Evolutionary conservation across 352 stramenopile species (phyloP).

Genomic region (Globisporangium irregulare): DNA sequence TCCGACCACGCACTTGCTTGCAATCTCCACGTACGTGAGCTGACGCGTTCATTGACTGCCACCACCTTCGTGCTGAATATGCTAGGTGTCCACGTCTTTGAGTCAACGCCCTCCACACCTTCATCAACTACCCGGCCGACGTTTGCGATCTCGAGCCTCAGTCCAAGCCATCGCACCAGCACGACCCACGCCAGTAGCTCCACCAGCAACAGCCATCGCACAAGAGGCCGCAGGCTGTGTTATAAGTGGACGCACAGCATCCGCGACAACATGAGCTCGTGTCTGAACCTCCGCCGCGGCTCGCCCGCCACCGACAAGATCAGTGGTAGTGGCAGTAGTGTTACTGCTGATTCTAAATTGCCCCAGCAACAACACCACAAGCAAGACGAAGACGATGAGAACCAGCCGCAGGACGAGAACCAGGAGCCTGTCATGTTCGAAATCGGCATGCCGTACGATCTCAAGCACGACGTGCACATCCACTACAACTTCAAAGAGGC

Average conservation of each 20-base stretch:
- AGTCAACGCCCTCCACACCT: neutral
- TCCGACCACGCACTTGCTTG: neutral
- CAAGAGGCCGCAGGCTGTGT: neutral
- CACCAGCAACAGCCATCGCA: neutral
- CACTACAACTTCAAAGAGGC: conserved; percentile 85
- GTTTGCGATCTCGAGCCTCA: conserved; percentile 15
- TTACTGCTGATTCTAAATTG: neutral
- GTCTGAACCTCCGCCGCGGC: conserved; percentile 20
- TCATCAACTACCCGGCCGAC: neutral
- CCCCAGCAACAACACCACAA: neutral
- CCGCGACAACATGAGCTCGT: conserved; percentile 35
- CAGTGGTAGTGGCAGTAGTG: neutral
- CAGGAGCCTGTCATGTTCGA: conserved; percentile 31
- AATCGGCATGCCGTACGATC: conserved; percentile 72
- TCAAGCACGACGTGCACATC: conserved; percentile 84
- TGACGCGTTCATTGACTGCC: neutral
- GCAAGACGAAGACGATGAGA: conserved; percentile 3
- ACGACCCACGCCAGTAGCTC: neutral
- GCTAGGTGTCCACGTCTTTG: conserved; percentile 1
- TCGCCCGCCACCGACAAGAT: neutral
- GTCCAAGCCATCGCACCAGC: neutral
- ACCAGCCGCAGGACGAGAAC: conserved; percentile 26
- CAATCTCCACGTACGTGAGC: neutral
- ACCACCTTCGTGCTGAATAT: neutral
- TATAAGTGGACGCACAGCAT: conserved; percentile 11